Conservation (phyloP, 495 filamentous ascomycete genomes). For the Patellaria atrata region DNA sequence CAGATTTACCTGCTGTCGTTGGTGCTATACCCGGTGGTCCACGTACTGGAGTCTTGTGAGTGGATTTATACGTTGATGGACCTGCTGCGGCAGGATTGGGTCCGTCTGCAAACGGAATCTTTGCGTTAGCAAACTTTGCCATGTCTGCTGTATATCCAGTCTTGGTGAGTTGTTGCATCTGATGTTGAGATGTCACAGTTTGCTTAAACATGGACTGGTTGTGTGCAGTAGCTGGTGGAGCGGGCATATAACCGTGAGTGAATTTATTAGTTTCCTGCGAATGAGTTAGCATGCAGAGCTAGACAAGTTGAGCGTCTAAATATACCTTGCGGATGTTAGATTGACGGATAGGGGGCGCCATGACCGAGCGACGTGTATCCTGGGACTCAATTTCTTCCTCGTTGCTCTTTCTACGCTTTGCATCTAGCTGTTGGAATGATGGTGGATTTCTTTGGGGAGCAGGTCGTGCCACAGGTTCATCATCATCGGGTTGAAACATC, state of each 20-base stretch:
- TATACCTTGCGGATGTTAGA: slow-evolving; percentile 64
- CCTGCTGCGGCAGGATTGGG: slow-evolving; percentile 19
- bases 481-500: slow-evolving; percentile 37
- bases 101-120: slow-evolving; percentile 72
- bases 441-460: slow-evolving; percentile 31
- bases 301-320: slow-evolving; percentile 1
- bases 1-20: slow-evolving; percentile 31
- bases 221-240: slow-evolving; percentile 34
- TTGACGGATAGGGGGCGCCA: slow-evolving; percentile 70
- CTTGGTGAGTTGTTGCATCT: slow-evolving; percentile 37
- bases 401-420: slow-evolving; percentile 44
- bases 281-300: slow-evolving; percentile 2
- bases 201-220: slow-evolving; percentile 31
- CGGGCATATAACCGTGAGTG: slow-evolving; percentile 45
- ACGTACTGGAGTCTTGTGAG: slow-evolving; percentile 37
- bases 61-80: slow-evolving; percentile 3
- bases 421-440: slow-evolving; percentile 36
- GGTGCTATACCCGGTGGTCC: slow-evolving; percentile 23
- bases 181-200: slow-evolving; percentile 30
- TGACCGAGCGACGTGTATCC: slow-evolving; percentile 36
- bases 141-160: slow-evolving; percentile 57
- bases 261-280: slow-evolving; percentile 48
- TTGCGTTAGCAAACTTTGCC: slow-evolving; percentile 68
- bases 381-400: slow-evolving; percentile 36
- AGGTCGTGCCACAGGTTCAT: slow-evolving; percentile 27